Base-by-base conservation (phyloP, 257 asterid species). In the Fraxinus anomala region DNA sequence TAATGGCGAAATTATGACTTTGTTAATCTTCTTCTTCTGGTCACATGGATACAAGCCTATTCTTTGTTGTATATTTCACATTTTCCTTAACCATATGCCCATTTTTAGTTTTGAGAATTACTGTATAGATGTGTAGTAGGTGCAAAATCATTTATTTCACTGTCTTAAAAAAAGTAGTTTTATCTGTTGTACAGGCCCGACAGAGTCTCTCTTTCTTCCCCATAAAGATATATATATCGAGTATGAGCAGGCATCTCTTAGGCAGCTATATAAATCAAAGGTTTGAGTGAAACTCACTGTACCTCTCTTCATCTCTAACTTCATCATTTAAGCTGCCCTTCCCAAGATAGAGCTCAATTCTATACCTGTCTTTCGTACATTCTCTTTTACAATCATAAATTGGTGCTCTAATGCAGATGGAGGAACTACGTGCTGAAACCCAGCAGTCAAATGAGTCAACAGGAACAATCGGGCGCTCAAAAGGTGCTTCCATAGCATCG, bases 381-480 rank as follows among this genome's bases (percentile, higher is more conserved):
- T 72, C 77, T 10, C 30, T 61, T 56, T 80, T 71, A 39, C 66
- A 61, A 23, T 17, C 26, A 73, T 70, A 73, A 67, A 42, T 33
- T 66, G 77, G 76, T 76, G 75, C 82, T 39, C 65, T 80, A 71
- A 75, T 77, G 79, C 84, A 96, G 99, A 92, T 96, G 97, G 98
- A 90, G 77, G 99, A 96, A 81, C 91, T 92, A 72, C 91, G 85
- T 73, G 92, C 92, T 31, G 98, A 92, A 89, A 87, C 80, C 82
- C 97, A 85, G 86, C 93, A 86, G 86, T 85, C 94, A 12, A 73
- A 91, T 65, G 98, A 96, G 85, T 87, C 97, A 72, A 77, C 90
- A 2, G 98, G 99, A 81, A 91, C 97, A 77, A 92, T 96, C 54
- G 98, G 99, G 56, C 97, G 99, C 82, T 89, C 99, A 23, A 96